Percentiles rank a stretch among this genome's conserved stretches.
These are phyloP conservation scores for Phytophthora chlamydospora DNA, from an alignment of 352 stramenopile species.

Conservation along the genomic window DNA sequence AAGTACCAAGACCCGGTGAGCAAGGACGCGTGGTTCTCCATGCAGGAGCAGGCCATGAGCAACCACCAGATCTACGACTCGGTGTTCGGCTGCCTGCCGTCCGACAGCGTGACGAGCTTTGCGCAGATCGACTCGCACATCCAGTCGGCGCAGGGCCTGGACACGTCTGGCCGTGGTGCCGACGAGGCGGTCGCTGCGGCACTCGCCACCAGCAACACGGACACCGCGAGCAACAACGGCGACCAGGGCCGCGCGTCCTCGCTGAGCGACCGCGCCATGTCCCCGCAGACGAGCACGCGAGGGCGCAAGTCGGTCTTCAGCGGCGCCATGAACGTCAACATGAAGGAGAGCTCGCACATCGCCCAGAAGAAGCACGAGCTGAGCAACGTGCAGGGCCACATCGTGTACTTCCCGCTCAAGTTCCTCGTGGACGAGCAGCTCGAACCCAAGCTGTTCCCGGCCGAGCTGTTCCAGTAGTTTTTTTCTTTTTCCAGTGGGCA, in stretches of 20 bases:
- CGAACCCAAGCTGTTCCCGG: conserved; percentile 80
- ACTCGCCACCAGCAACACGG: conserved; percentile 22
- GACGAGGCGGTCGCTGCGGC: conserved; percentile 33
- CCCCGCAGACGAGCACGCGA: conserved; percentile 25
- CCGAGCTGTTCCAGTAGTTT: conserved; percentile 79
- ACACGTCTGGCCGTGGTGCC: conserved; percentile 38
- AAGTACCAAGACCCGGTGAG: conserved; percentile 69
- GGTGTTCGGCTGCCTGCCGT: conserved; percentile 81
- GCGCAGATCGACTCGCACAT: conserved; percentile 71
- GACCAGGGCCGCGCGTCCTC: conserved; percentile 27
- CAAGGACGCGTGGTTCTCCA: conserved; percentile 76
- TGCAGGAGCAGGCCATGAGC: conserved; percentile 85
- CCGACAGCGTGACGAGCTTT: conserved; percentile 73
- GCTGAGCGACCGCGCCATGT: conserved; percentile 27
- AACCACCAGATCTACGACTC: conserved; percentile 88
- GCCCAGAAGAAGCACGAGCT: conserved; percentile 69
- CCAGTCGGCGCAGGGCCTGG: conserved; percentile 32
- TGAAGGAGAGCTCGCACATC: conserved; percentile 72
- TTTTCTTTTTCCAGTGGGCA: conserved; percentile 13
- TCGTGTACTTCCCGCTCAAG: conserved; percentile 89
- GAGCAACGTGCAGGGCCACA: conserved; percentile 72
- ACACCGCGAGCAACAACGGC: conserved; percentile 31
- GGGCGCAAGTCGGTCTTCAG: conserved; percentile 59
- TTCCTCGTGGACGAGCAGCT: conserved; percentile 81
- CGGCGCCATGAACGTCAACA: conserved; percentile 69